phyloP scores from a whole-genome alignment of 83 land plant species.

The Picea engelmannii region DNA sequence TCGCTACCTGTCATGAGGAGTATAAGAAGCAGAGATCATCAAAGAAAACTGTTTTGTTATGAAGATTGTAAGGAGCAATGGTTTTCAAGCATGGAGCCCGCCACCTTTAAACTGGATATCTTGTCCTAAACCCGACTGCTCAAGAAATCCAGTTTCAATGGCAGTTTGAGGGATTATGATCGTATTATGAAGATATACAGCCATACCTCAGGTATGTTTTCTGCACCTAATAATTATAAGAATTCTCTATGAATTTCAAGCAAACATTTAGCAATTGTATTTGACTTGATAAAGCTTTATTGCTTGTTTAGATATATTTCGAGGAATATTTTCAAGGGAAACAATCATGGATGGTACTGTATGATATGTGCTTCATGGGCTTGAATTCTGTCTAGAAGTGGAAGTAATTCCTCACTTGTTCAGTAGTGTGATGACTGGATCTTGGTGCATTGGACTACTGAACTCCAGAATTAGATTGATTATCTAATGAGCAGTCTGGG shows the following conservation, averaged over 20 bases:
- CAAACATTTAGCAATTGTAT: background rate
- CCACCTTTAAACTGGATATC: background rate
- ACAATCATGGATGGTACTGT: background rate
- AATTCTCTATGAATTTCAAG: background rate
- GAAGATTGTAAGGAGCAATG: background rate
- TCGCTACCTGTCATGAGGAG: conserved; percentile 51
- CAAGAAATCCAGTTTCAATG: background rate
- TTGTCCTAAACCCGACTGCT: background rate
- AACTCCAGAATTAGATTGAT: too few relatives aligned
- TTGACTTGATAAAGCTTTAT: background rate
- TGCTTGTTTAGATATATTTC: background rate
- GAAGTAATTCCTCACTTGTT: too few relatives aligned
- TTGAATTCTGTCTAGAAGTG: background rate
- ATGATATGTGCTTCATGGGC: background rate
- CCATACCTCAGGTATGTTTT: background rate
- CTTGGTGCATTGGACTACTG: too few relatives aligned
- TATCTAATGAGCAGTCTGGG: too few relatives aligned
- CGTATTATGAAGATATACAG: background rate
- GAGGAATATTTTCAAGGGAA: background rate
- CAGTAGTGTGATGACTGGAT: too few relatives aligned
- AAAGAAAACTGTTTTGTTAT: background rate
- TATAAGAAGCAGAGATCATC: conserved; percentile 27
- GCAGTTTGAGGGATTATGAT: background rate
- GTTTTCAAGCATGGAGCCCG: background rate
- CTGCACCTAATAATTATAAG: background rate